A percentile compares a stretch with the other conserved stretches of the same genome.
These are phyloP conservation scores for Hyaloperonospora arabidopsidis DNA, from an alignment of 352 stramenopile genomes.

Conservation along the genomic window DNA sequence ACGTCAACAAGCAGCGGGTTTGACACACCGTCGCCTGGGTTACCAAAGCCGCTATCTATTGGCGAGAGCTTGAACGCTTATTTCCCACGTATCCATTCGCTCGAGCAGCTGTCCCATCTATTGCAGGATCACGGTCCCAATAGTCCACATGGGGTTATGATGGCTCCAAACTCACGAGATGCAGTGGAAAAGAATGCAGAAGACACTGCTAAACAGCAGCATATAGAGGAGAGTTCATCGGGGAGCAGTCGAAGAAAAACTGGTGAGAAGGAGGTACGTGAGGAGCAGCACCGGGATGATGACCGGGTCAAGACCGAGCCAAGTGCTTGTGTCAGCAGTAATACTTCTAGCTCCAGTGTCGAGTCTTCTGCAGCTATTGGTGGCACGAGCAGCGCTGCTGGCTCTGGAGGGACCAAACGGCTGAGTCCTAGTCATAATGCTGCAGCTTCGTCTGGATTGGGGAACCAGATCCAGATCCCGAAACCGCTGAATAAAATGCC, in stretches of 20 bases:
- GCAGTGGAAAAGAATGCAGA: constrained; percentile 14
- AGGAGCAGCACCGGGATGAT: constrained; percentile 33
- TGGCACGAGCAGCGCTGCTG: constrained; percentile 11
- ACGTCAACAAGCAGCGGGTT: constrained; percentile 26
- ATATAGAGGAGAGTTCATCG: constrained; percentile 11
- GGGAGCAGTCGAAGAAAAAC: constrained; percentile 17
- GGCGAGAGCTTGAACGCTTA: constrained; percentile 59
- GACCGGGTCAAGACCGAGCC: constrained; percentile 15
- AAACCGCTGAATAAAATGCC: constrained; percentile 77
- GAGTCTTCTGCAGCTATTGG: constrained; percentile 9
- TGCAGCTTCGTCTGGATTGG: constrained; percentile 26
- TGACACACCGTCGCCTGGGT: constrained; percentile 16
- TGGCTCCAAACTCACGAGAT: constrained; percentile 7
- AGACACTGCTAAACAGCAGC: constrained; percentile 13
- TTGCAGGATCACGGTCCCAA: constrained; percentile 54
- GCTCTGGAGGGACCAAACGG: constrained; percentile 19
- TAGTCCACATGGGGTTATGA: constrained; percentile 30
- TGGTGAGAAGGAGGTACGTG: constrained; percentile 18
- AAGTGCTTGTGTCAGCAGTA: constrained; percentile 7
- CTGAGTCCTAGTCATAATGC: constrained; percentile 41
- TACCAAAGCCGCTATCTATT: constrained; percentile 58
- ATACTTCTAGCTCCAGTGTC: constrained; percentile 13
- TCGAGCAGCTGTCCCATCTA: constrained; percentile 66
- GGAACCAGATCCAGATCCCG: constrained; percentile 62
- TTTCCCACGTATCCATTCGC: constrained; percentile 69